Base-by-base conservation (phyloP, 805 yeast genomes). In the Spathaspora sp. region DNA sequence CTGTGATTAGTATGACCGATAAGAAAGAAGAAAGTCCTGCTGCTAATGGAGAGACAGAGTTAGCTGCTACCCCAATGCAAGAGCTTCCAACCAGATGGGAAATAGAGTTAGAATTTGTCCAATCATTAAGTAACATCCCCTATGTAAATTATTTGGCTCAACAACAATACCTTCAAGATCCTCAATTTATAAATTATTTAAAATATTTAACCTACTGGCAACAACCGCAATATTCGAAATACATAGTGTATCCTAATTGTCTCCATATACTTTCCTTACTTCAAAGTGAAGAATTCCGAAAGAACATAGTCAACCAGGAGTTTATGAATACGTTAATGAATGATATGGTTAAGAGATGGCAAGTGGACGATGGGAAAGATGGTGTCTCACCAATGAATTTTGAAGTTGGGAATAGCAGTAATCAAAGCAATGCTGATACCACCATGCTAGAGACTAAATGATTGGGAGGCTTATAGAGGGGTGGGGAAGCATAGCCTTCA, bases 41-140 rank as follows among this genome's bases (percentile, higher is more conserved):
- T 31, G 17, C 18, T 3, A 35, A 35, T 17, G 40, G 40, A 12
- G 40, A 44, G 17, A 32, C 38, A 18, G 39, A 45, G 8, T 18
- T 45, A 31, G 18, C 20, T 23, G 18, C 20, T 23, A 46, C 44
- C 11, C 18, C 60, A 35, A 56, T 57, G 7, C 57, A 57, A 19
- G 57, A 62, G 26, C 72, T 81, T n/a, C 91, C 93, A n/a, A 79
- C 87, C 5, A 67, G 96, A 52, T 89, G 93, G 89, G 96, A 89
- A 61, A 82, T 89, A 19, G 96, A 89, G 59, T 75, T 89, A n/a
- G 97, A 88, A 80, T 93, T 93, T 69, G 96, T 93, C 2, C 98
- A 93, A 69, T 86, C 96, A 14, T 75, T 93, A 32, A 89, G 97
- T 2, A 94, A 93, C 66, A 83, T 93, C 44, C 96, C 87, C 65